Evolutionary conservation across 345 rosid genomes (phyloP), one percentile per base, ranked within the genome.

Genomic region (Excoecaria agallocha): DNA sequence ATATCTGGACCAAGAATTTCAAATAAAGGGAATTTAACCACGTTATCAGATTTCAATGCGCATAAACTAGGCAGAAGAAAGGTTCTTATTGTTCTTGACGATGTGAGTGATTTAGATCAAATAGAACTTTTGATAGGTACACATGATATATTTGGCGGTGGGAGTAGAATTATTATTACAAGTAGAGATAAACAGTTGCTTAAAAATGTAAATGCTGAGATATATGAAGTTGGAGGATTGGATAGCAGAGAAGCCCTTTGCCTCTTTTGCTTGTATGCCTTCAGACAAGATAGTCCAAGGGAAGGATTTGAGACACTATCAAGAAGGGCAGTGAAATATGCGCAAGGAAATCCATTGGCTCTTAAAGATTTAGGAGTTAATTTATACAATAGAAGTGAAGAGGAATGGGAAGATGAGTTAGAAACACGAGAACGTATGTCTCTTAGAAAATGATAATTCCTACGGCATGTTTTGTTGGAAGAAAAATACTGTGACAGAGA

Each of bases 121-220:
- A 9, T 57, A 50, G 37, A 57, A 12, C 1, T 12, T 6, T n/a
- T 57, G 22, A 57, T 57, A 20, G 30, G 61, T 20, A 9, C 0
- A 22, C 8, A 15, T 54, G 17, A 19, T 54, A 5, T 15, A 0
- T 19, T 3, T n/a, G 58, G 58, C 19, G 0, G 7, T 6, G 58
- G 58, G n/a, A 54, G 24, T 54, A 54, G 70, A 66, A 66, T 66
- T 25, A 24, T 66, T 46, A 12, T 66, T 22, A 67, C 70, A 25
- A 67, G 39, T 7, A 67, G 56, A 48, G 22, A 67, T 15, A 49
- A 30, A 12, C 38, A 48, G 11, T 6, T 24, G 8, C 58, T 54
- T n/a, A 54, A 8, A 6, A 57, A 24, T 57, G 61, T n/a, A 3
- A 8, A n/a, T 20, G 6, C 35, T 1, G 46, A 9, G 11, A 49